Conservation (phyloP, 257 asterid genomes). For the Ballota nigra region DNA sequence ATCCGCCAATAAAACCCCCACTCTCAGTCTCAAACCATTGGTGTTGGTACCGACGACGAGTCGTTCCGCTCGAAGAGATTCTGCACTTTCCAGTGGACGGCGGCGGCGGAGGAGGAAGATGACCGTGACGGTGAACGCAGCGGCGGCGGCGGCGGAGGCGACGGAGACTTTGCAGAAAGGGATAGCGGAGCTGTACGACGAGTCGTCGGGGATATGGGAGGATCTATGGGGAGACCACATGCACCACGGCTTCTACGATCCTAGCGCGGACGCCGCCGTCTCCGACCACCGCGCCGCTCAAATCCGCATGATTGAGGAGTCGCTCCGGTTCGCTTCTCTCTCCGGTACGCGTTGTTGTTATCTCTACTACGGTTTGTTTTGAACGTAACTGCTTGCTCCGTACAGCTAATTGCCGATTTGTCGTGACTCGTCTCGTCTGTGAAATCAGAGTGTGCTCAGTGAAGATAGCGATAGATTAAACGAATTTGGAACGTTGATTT, state of each 20-base stretch:
- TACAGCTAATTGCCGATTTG: not conserved
- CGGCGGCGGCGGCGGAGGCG: constrained; percentile 22
- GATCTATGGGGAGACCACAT: constrained; percentile 97
- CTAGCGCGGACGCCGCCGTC: constrained; percentile 47
- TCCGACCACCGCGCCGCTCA: constrained; percentile 87
- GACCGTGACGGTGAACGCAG: not conserved
- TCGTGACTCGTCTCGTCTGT: not conserved
- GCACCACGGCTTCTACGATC: constrained; percentile 93
- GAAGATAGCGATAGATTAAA: not conserved
- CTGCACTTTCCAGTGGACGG: not conserved
- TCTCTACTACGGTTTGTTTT: not conserved
- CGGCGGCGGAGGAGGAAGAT: constrained; percentile 26
- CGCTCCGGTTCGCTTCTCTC: constrained; percentile 68
- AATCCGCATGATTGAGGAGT: constrained; percentile 93
- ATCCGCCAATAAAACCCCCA: not conserved
- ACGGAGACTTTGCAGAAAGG: constrained; percentile 58
- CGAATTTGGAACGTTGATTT: not conserved
- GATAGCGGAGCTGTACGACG: constrained; percentile 93
- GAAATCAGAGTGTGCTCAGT: not conserved
- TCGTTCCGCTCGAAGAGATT: not conserved
- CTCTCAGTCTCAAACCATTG: not conserved
- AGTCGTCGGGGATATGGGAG: constrained; percentile 90
- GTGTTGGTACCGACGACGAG: too few species aligned
- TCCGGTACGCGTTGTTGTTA: constrained; percentile 40
- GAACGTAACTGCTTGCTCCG: not conserved